Base-by-base conservation (phyloP, 1,284 basidiomycete species). In the Microbotryum silenes-acaulis region DNA sequence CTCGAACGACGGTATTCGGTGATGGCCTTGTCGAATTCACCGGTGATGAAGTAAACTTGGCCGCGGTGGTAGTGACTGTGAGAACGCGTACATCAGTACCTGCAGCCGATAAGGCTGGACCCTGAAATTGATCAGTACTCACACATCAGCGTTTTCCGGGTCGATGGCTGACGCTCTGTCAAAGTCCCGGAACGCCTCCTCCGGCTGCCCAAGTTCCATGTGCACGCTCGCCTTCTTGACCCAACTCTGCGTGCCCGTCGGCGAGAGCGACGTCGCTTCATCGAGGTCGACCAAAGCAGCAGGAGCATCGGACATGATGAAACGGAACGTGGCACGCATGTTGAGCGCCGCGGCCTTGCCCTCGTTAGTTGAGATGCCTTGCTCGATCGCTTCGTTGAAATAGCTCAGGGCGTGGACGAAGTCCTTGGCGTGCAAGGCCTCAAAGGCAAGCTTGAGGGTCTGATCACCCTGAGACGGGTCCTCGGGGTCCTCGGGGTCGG, bases 201-300 rank as follows among this genome's bases (percentile, higher is more conserved):
- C 79, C 20, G 87, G 81, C 68, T 73, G 72, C 61, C 85, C 86
- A 69, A 96, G 86, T 76, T 98, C 96, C 93, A 98, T 97, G 77
- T 96, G 83, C 51, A 98, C 93, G 71, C 87, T 91, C 9, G 96
- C 96, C 71, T 98, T 87, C 82, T 98, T 98, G 70, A 99, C 93
- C 79, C 91, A 85, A 68, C 85, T 88, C 78, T 97, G 94, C 0
- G 62, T 91, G 70, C 89, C 85, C 20, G 81, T 78, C 1, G 91
- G 89, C 47, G 82, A 77, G 29, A 96, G 78, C 62, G 82, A 78
- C 57, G 96, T 81, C 61, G 87, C 87, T 71, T 85, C 83, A 65
- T 89, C 82, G 50, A 98, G 79, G 74, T 97, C 94, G 4, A 78
- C 81, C 74, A 92, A 88, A 51, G 94, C 91, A n/a, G 85, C 87